A percentile compares a stretch with the other conserved stretches of the same genome.
These are phyloP conservation scores for Pestalotiopsis sp. DNA, from an alignment of 2,329 filamentous ascomycete genomes.

Conservation along the genomic window DNA sequence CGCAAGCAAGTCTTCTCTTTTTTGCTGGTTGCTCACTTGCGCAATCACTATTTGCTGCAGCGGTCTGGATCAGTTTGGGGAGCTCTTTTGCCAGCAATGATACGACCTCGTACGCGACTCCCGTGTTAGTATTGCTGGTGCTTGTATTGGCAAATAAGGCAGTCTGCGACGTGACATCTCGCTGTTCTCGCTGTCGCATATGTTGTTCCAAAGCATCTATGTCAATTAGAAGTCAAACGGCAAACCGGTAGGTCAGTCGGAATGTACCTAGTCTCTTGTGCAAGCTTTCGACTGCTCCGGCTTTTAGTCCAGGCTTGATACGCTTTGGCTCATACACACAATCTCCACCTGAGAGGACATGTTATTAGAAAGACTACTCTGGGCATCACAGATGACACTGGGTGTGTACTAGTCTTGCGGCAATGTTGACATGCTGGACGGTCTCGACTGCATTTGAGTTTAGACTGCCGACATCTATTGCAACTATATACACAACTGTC, in stretches of 20 bases:
- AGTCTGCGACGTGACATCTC: not conserved
- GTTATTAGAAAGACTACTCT: no score
- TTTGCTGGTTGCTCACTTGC: not conserved
- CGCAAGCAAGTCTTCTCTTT: not conserved
- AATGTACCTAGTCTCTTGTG: slow-evolving; percentile 34
- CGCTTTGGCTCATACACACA: slow-evolving; percentile 36
- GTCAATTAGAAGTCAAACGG: not conserved
- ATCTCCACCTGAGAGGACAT: slow-evolving; percentile 16
- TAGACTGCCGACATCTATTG: slow-evolving; percentile 35
- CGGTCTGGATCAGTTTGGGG: slow-evolving; percentile 15
- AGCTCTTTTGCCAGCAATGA: slow-evolving; percentile 22
- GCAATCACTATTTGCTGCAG: not conserved
- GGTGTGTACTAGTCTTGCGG: slow-evolving; percentile 6
- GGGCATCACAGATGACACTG: not conserved
- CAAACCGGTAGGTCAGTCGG: not conserved
- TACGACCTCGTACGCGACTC: slow-evolving; percentile 16
- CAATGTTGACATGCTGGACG: slow-evolving; percentile 35
- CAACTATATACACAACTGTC: slow-evolving; percentile 18
- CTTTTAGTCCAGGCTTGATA: slow-evolving; percentile 39
- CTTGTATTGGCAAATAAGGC: no score
- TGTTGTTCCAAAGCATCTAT: not conserved
- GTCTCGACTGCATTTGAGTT: slow-evolving; percentile 38
- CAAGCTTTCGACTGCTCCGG: slow-evolving; percentile 38
- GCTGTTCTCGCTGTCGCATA: not conserved
- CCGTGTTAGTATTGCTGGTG: not conserved